Evolutionary conservation across 1,139 yeast genomes (phyloP), one percentile per base, ranked within the genome.

Genomic region (Pichia sp.): DNA sequence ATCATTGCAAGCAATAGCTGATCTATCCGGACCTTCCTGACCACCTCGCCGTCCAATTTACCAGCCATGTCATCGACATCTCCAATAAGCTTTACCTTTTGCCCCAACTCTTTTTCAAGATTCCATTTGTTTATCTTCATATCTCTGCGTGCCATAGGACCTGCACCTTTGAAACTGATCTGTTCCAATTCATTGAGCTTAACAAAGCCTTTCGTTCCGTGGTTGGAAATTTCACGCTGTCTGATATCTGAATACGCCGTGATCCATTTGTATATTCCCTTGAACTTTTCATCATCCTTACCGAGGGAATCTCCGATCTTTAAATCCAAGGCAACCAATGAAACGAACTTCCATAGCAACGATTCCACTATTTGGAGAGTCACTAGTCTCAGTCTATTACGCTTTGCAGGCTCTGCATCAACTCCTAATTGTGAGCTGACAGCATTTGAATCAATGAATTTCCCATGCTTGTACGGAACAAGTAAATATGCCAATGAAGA

Each of bases 71-170:
- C 51, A 6, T 51, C 52, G 6, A 17, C 50, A 77, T 66, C 34
- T 64, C 56, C 57, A 14, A 69, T 46, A 10, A 62, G 45, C 14
- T 66, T 58, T 4, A 87, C 62, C 58, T 77, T 76, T 2, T 61
- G 65, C n/a, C 69, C 72, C 53, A 88, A 71, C 41, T 76, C 78
- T 64, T 80, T 83, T 61, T 85, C 91, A 31, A 75, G 68, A 64
- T 80, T 85, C 68, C 76, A 87, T 62, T 81, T 78, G 29, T 80
- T 85, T 56, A 92, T 89, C 68, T 91, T 92, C 53, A 81, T 86
- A 29, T 84, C 84, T 60, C 97, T 75, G 61, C 80, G 77, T 31
- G 73, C 67, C 20, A 79, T 76, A 0, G 95, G 82, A 55, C 80
- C 80, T 2, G 49, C 40, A 30, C 24, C 29, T 5, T 45, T 41